Evolutionary conservation across 2,329 filamentous ascomycete species (phyloP).

Genomic region (Aspergillus thermomutatus): DNA sequence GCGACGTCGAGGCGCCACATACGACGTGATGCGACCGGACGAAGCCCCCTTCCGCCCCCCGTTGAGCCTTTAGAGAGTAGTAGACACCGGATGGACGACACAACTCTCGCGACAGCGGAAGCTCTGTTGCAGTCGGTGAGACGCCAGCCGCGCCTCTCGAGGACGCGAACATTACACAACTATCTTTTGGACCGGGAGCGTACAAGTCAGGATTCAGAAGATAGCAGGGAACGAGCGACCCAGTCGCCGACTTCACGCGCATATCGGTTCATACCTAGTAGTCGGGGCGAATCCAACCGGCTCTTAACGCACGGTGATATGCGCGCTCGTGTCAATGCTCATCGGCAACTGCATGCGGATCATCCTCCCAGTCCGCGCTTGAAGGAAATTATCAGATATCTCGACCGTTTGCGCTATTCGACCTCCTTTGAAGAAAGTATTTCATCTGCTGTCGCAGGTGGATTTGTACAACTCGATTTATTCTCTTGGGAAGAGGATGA

Average conservation of each 20-base stretch:
- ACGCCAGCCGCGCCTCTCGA: conserved; percentile 37
- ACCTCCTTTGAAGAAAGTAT: conserved; percentile 54
- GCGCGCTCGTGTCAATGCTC: conserved; percentile 33
- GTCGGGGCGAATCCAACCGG: conserved; percentile 26
- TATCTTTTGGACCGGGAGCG: conserved; percentile 37
- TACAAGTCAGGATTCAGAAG: conserved; percentile 22
- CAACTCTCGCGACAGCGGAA: conserved; percentile 33
- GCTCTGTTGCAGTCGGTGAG: conserved; percentile 40
- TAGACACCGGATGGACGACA: conserved; percentile 19
- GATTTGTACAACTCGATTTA: conserved; percentile 52
- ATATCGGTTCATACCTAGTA: conserved; percentile 32
- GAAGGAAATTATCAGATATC: conserved; percentile 60
- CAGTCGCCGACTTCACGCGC: conserved; percentile 21
- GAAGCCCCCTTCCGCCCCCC: conserved; percentile 14
- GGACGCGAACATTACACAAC: conserved; percentile 38
- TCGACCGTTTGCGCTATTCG: conserved; percentile 56
- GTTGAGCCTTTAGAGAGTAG: conserved; percentile 23
- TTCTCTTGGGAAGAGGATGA: conserved; percentile 52
- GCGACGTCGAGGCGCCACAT: conserved; percentile 20
- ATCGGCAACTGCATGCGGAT: conserved; percentile 35
- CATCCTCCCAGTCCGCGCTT: conserved; percentile 40
- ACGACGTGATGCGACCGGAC: conserved; percentile 21
- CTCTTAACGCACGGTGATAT: conserved; percentile 32
- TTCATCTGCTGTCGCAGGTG: conserved; percentile 50
- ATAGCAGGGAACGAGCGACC: conserved; percentile 17